These are phyloP conservation scores for Coemansia sp. DNA, from an alignment of 192 early-diverging fungal genomes.

Conservation along the genomic window DNA sequence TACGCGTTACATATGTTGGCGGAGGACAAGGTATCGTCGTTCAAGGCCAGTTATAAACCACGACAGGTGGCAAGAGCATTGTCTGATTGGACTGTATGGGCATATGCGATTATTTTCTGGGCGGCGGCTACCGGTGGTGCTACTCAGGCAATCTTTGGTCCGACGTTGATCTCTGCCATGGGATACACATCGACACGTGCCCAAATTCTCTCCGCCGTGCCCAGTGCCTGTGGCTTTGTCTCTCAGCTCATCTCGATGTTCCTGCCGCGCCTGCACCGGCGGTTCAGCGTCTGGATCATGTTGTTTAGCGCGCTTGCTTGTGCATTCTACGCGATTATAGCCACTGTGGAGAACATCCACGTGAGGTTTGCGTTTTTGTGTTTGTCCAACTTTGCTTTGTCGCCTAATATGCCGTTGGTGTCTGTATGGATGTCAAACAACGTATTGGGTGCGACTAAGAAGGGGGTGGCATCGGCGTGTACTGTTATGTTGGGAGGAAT, in stretches of 20 bases:
- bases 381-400: constrained; percentile 48
- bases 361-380: constrained; percentile 41
- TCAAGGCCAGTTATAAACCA: constrained; percentile 19
- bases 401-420: constrained; percentile 51
- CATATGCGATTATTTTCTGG: constrained; percentile 51
- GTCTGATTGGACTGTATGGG: constrained; percentile 52
- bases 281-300: constrained; percentile 53
- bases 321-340: constrained; percentile 56
- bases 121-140: constrained; percentile 39
- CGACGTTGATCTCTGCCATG: constrained; percentile 41
- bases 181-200: constrained; percentile 49
- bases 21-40: constrained; percentile 24
- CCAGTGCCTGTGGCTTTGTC: constrained; percentile 49
- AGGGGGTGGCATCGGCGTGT: constrained; percentile 54
- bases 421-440: constrained; percentile 63
- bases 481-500: constrained; percentile 57
- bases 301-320: constrained; percentile 53
- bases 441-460: constrained; percentile 59
- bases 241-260: constrained; percentile 40
- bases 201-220: constrained; percentile 40
- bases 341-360: constrained; percentile 24
- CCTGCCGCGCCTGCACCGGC: constrained; percentile 25
- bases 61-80: constrained; percentile 34
- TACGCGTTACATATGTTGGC: constrained; percentile 51
- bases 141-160: constrained; percentile 52